A percentile compares a stretch with the other conserved stretches of the same genome.
Evolutionary conservation across 2,329 filamentous ascomycete genomes (phyloP).

Genomic region (Chaetothyriales sp.): DNA sequence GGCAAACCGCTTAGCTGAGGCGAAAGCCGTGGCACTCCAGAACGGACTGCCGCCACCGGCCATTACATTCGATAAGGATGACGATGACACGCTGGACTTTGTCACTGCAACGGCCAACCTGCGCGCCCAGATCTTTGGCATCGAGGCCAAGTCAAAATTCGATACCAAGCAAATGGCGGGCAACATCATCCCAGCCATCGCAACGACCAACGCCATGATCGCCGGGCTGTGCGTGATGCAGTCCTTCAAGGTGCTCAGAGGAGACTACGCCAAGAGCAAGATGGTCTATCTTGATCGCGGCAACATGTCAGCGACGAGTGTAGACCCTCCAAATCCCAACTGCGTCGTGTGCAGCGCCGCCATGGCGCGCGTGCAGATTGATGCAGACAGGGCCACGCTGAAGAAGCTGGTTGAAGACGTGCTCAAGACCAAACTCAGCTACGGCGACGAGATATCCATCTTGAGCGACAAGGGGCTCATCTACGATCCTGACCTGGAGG

Average conservation of each 20-base stretch:
- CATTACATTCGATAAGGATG: constrained; percentile 91
- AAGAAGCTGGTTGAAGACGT: constrained; percentile 64
- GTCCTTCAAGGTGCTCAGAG: constrained; percentile 74
- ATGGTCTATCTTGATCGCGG: constrained; percentile 71
- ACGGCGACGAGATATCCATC: constrained; percentile 66
- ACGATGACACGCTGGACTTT: constrained; percentile 87
- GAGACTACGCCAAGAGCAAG: constrained; percentile 54
- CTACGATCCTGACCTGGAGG: constrained; percentile 78
- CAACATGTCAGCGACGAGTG: constrained; percentile 36
- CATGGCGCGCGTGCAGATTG: constrained; percentile 51
- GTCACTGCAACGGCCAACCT: constrained; percentile 83
- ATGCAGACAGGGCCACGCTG: constrained; percentile 58
- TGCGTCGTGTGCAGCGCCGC: constrained; percentile 73
- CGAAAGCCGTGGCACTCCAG: constrained; percentile 41
- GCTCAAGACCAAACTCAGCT: constrained; percentile 55
- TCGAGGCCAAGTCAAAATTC: constrained; percentile 77
- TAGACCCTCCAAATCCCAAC: constrained; percentile 57
- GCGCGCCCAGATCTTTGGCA: constrained; percentile 74
- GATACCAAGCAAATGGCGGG: constrained; percentile 98
- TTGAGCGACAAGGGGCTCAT: constrained; percentile 61
- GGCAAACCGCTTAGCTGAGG: constrained; percentile 53
- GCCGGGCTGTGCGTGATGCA: constrained; percentile 84
- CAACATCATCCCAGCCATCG: constrained; percentile 97
- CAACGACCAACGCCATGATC: constrained; percentile 93
- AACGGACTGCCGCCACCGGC: constrained; percentile 34